phyloP scores from a whole-genome alignment of 2,329 filamentous ascomycete genomes.

The Davidsoniella virescens region DNA sequence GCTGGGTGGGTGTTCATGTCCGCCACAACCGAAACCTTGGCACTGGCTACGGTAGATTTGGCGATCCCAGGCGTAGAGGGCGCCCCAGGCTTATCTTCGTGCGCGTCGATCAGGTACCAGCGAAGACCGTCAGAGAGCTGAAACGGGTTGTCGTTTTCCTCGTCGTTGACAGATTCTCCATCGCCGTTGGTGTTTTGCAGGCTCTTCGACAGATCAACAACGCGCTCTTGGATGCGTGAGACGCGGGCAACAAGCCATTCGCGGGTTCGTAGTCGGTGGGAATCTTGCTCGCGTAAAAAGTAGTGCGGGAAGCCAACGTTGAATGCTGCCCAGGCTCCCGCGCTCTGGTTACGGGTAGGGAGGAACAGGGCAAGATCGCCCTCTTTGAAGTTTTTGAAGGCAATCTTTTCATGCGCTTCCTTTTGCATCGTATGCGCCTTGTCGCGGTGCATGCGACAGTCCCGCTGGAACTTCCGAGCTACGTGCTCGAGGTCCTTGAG shows the following conservation, averaged over 20 bases:
- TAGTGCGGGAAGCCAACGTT: conserved; percentile 96
- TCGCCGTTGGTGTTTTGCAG: conserved; percentile 33
- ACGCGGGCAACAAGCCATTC: conserved; percentile 98
- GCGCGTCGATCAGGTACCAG: conserved; percentile 91
- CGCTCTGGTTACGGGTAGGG: conserved; percentile 84
- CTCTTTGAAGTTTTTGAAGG: conserved; percentile 89
- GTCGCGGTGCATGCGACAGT: conserved; percentile 73
- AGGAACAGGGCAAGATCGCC: conserved; percentile 88
- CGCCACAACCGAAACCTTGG: conserved; percentile 72
- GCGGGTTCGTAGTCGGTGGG: conserved; percentile 63
- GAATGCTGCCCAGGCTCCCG: conserved; percentile 93
- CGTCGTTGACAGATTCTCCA: conserved; percentile 36
- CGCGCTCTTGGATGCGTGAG: conserved; percentile 73
- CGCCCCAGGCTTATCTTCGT: conserved; percentile 80
- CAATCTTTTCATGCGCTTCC: conserved; percentile 90
- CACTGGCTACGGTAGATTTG: conserved; percentile 80
- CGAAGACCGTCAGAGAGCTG: conserved; percentile 85
- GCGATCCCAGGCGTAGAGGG: conserved; percentile 84
- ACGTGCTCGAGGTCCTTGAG: conserved; percentile 88
- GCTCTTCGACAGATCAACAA: conserved; percentile 79
- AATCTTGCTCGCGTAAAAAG: conserved; percentile 85
- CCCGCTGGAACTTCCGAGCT: conserved; percentile 83
- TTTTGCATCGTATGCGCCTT: conserved; percentile 66
- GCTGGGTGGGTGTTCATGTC: conserved; percentile 38
- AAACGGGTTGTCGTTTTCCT: conserved; percentile 91